Base-by-base conservation (phyloP, 768 basidiomycete genomes). In the Myochromella boudieri region DNA sequence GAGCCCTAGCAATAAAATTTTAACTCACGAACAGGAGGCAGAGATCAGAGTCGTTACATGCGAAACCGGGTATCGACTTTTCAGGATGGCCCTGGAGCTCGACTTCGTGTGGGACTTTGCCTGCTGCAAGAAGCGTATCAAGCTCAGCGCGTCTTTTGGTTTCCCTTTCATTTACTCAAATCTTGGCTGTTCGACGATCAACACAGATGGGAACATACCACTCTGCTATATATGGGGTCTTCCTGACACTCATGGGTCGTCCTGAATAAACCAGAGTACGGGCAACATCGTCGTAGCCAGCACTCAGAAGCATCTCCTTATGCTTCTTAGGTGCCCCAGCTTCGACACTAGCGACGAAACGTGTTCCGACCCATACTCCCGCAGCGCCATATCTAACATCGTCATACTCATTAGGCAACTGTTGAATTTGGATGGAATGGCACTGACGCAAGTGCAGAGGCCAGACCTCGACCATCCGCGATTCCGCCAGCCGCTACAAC, bases 401-500 rank as follows among this genome's bases (percentile, higher is more conserved):
- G 17, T 26, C 9, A 24, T 39, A 46, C 17, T 22, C 31, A 24
- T 42, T 22, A 39, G 37, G 24, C 44, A 8, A 39, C 26, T 20
- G 31, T 9, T 14, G 20, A 4, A 41, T 31, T 17, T n/a, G 22
- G 31, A 46, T 12, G 24, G 34, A n/a, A 42, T 11, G 17, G 32
- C 15, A 56, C 71, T 58, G 67, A 87, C 80, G 84, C 75, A 46
- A 90, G 77, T 22, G 87, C 68, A 14, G 82, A 86, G 11, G 91
- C 88, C 12, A 92, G 75, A 26, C 88, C 87, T 26, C 89, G 80
- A 10, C 91, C 91, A 55, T 91, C 88, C 17, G 87, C 81, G 48
- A 93, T 84, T 36, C 87, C 91, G 25, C 91, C 91, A 2, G 91
- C 91, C 1, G 88, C 91, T 12, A 94, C 82, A 26, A 93, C 87